Base-by-base conservation (phyloP, 352 stramenopile species). In the Plasmopara viticola region DNA sequence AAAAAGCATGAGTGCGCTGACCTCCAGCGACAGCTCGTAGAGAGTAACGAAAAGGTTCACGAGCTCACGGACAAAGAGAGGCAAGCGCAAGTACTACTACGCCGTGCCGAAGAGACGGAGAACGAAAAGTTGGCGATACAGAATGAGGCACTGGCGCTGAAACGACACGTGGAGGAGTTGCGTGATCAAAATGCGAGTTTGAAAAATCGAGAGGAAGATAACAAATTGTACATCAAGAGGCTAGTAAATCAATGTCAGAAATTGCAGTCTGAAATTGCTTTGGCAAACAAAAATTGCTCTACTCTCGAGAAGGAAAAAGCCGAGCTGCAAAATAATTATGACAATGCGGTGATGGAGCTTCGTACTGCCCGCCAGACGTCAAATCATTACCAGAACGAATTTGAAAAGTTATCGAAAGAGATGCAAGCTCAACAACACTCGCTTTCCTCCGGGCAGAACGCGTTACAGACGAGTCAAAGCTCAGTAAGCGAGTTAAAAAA, bases 311-410 rank as follows among this genome's bases (percentile, higher is more conserved):
- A 84, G 29, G 74, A 87, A 53, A 67, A 76, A 40, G 33, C 28
- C 1, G 74, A 87, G 13, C 42, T 87, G 17, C 68, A 72, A 31
- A 55, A 61, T 29, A 84, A 66, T 28, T 90, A 86, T 41, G 74
- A 87, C 6, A 78, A 37, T 31, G 60, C 57, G 0, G 65, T 77
- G 25, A 35, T 68, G 18, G 79, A 90, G 40, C 64, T 90, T 12
- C 70, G 74, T 4, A 86, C 72, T 33, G 71, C 67, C 7, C 74
- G 77, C 1, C 76, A 90, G 51, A 69, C 72, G 9, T 76, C 54
- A 40, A 70, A 74, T 28, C 70, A 90, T 54, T 87, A 89, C 39
- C 78, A 90, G 42, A 82, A 63, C 38, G 76, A 90, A 50, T 88
- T 82, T 37, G 80, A 90, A 46, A 85, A 86, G 44, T 42, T 90